Evolutionary conservation across 73 alveolate species (phyloP).

Genomic region (Blepharisma stoltei): DNA sequence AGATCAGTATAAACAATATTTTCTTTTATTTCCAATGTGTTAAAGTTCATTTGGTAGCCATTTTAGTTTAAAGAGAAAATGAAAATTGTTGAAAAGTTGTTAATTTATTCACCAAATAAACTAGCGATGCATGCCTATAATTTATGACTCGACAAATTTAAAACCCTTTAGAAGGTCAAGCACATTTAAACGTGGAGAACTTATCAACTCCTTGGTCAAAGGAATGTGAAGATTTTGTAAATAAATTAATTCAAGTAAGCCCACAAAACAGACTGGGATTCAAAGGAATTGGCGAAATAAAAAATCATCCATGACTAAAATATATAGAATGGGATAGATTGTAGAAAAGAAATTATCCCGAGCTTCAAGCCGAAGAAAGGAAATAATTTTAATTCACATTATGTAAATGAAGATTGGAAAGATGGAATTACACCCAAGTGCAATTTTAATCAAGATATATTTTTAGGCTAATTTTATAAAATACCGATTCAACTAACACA

Average conservation of each 20-base stretch:
- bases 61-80: too few relatives aligned
- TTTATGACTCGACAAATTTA: too few relatives aligned
- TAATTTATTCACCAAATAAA: too few relatives aligned
- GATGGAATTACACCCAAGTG: neutral
- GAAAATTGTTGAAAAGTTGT: too few relatives aligned
- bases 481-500: too few relatives aligned
- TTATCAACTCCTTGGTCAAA: constrained; percentile 90
- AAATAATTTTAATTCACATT: neutral
- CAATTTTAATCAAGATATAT: neutral
- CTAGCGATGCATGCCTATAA: too few relatives aligned
- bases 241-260: constrained; percentile 39
- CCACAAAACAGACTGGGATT: constrained; percentile 61
- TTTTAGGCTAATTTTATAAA: neutral
- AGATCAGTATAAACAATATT: too few relatives aligned
- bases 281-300: constrained; percentile 59
- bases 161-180: too few relatives aligned
- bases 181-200: constrained; percentile 66
- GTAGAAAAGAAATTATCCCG: constrained; percentile 67
- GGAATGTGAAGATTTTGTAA: constrained; percentile 94
- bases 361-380: constrained; percentile 67
- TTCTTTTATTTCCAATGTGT: too few relatives aligned
- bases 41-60: too few relatives aligned
- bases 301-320: constrained; percentile 64
- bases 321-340: constrained; percentile 83
- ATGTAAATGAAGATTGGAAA: constrained; percentile 1